phyloP scores from a whole-genome alignment of 148 eudicot genomes.

The Rhododendron griersonianum region DNA sequence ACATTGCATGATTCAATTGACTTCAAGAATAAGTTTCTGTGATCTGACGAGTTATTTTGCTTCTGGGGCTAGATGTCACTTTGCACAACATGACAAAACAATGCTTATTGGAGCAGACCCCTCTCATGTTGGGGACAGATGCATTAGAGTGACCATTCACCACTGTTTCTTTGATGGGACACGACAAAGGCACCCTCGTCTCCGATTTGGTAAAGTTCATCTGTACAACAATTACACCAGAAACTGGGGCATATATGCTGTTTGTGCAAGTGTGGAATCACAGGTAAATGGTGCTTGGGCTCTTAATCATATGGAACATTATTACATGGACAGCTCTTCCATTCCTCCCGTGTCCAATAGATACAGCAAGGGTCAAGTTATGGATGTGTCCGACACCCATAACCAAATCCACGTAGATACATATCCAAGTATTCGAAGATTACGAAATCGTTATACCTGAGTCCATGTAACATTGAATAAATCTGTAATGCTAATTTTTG shows the following conservation, averaged over 20 bases:
- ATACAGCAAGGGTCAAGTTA: background rate
- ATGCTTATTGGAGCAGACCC: conserved; percentile 94
- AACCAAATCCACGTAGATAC: background rate
- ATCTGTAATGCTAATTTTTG: background rate
- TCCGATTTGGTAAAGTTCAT: conserved; percentile 88
- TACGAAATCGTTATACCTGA: background rate
- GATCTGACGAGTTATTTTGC: background rate
- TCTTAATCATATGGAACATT: background rate
- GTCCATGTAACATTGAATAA: background rate
- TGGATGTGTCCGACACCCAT: background rate
- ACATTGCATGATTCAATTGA: background rate
- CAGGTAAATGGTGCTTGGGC: conserved; percentile 43
- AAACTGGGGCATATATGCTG: conserved; percentile 89
- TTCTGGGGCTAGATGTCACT: conserved; percentile 53
- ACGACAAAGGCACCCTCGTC: conserved; percentile 85
- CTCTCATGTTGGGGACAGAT: conserved; percentile 25
- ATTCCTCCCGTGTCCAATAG: background rate
- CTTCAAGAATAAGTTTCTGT: background rate
- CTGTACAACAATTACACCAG: conserved; percentile 88
- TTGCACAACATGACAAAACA: conserved; percentile 76
- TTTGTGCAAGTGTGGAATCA: conserved; percentile 92
- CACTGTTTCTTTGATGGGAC: conserved; percentile 94
- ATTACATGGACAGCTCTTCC: background rate
- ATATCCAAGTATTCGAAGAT: background rate
- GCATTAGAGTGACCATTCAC: conserved; percentile 24